Evolutionary conservation across 108 stramenopile species (phyloP).

Genomic region (Skeletonema potamos): DNA sequence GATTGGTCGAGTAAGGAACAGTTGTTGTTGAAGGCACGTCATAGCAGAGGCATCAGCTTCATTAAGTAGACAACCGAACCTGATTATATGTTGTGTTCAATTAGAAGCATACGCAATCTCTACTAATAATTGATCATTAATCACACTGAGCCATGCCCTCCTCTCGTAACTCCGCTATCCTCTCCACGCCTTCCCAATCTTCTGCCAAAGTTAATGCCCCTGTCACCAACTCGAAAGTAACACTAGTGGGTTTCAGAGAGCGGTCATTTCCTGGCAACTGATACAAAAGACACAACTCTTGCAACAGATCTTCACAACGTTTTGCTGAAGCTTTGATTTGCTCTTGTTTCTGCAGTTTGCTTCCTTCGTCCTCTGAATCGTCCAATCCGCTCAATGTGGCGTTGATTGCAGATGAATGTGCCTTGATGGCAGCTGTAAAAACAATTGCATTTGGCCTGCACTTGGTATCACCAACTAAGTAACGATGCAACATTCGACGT

Average conservation of each 20-base stretch:
- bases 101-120: neutral
- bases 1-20: neutral
- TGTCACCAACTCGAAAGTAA: conserved; percentile 35
- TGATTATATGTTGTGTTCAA: too few species aligned
- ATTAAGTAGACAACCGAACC: neutral
- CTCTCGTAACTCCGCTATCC: conserved; percentile 19
- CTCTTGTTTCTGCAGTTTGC: neutral
- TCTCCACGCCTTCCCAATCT: conserved; percentile 29
- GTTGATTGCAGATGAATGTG: conserved; percentile 37
- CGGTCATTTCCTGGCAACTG: conserved; percentile 19
- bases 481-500: conserved; percentile 28
- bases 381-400: conserved; percentile 8
- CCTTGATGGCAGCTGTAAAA: conserved; percentile 48
- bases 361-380: neutral
- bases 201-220: conserved; percentile 19
- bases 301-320: conserved; percentile 40
- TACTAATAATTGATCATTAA: neutral
- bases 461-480: conserved; percentile 25
- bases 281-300: conserved; percentile 29
- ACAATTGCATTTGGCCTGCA: conserved; percentile 38
- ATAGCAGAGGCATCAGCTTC: neutral
- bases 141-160: neutral
- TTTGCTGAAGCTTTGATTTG: conserved; percentile 20
- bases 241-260: conserved; percentile 34
- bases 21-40: neutral